Evolutionary conservation across 2,329 filamentous ascomycete species (phyloP), one percentile per base, ranked within the genome.

Genomic region (Microdochium bolleyi): DNA sequence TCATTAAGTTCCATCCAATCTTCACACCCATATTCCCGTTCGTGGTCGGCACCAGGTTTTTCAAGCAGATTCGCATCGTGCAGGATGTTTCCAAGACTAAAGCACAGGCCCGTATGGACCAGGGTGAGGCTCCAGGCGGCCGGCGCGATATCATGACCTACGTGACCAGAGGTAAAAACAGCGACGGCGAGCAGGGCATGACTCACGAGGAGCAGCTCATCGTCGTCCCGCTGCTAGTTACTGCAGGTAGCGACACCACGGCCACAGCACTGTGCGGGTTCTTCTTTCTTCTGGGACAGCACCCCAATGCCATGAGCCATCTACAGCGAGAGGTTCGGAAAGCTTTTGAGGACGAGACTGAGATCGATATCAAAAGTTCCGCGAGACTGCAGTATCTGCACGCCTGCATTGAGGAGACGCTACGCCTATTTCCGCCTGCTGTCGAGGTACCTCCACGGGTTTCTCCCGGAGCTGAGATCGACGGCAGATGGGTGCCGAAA

Each of bases 181-280:
- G 24, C 19, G 14, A 21, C n/a, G 8, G n/a, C 37, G 37, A 27
- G 13, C 30, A n/a, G 24, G 41, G 56, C 25, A 53, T 64, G 30
- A 55, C 51, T 21, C 32, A 61, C 16, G 55, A 59, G 14, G 51
- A 62, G 32, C 53, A 66, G 0, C 52, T 53, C 3, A 52, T 50
- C 34, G 66, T 65, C 50, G 57, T 61, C 5, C 57, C 52, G 16
- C 56, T 67, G 10, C 58, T 72, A 2, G 64, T 79, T 27, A 62
- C 73, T 14, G 76, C 74, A 7, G 76, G 77, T 3, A 74, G 72
- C 2, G 77, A 80, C 58, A 80, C 77, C 4, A 78, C 75, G 1
- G 73, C 76, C 0, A 77, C 74, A 0, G 62, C 73, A 2, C 64
- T 79, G 16, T 62, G 67, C 55, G 60, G 73, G 57, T 57, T 65